Conservation (phyloP, 2,329 filamentous ascomycete species). For the Ilyonectria sp. region DNA sequence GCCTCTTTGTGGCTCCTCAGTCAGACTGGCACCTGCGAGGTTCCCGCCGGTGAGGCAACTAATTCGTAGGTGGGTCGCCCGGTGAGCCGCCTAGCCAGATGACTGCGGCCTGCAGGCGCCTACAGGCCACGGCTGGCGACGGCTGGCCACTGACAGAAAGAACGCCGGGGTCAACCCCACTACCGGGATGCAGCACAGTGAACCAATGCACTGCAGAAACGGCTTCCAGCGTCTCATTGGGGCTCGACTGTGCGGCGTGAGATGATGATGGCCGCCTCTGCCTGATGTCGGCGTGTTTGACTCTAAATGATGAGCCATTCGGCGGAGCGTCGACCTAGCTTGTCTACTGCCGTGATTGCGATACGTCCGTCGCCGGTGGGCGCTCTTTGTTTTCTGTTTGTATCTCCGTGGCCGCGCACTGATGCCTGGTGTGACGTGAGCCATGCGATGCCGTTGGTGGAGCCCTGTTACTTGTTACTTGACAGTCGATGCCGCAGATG, state of each 20-base stretch:
- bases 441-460: not conserved
- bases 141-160: not conserved
- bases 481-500: not conserved
- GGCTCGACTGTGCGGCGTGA: not conserved
- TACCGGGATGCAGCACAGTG: not conserved
- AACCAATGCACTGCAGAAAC: not conserved
- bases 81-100: not conserved
- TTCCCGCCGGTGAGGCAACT: not conserved
- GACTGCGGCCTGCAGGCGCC: not conserved
- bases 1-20: not conserved
- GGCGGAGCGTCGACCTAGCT: not conserved
- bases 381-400: not conserved
- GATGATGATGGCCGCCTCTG: conserved; percentile 1
- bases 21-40: not conserved
- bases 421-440: not conserved
- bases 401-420: not conserved
- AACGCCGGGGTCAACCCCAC: not conserved
- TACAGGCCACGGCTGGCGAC: not conserved
- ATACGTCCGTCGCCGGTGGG: not conserved
- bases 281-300: not conserved
- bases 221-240: not conserved
- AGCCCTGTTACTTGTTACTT: not conserved
- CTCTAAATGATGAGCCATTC: not conserved
- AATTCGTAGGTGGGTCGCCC: not conserved
- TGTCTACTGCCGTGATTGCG: not conserved